Percentiles rank a stretch among this genome's conserved stretches.
phyloP scores from a whole-genome alignment of 768 basidiomycete genomes.

The Psilocybe tampanensis region DNA sequence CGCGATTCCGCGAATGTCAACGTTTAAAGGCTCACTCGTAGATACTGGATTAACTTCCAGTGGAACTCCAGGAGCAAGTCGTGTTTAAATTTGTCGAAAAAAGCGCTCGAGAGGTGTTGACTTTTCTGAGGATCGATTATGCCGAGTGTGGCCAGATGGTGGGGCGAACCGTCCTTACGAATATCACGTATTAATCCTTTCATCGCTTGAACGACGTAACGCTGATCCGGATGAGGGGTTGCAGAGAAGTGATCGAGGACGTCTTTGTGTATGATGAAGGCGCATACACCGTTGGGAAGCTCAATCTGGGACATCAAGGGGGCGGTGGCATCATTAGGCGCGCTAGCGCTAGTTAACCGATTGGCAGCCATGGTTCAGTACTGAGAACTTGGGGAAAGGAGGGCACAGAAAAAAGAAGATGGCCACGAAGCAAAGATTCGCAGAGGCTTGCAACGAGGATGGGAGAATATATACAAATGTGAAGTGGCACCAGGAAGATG shows the following conservation, averaged over 20 bases:
- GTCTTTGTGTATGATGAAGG: neutral
- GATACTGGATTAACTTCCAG: neutral
- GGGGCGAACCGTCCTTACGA: neutral
- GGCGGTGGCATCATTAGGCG: neutral
- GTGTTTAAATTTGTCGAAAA: neutral
- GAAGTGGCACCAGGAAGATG: neutral
- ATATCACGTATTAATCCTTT: neutral
- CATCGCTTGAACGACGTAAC: neutral
- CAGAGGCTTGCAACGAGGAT: neutral
- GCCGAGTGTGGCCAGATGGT: neutral
- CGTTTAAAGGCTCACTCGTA: neutral
- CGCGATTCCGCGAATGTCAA: neutral
- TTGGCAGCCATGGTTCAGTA: neutral
- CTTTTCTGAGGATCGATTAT: neutral
- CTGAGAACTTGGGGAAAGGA: neutral
- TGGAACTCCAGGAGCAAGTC: neutral
- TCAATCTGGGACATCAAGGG: neutral
- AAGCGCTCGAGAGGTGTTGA: neutral
- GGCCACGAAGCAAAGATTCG: neutral
- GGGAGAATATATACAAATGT: neutral
- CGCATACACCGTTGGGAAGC: neutral
- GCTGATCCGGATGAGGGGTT: neutral
- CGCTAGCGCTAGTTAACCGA: neutral
- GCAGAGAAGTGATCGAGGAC: neutral
- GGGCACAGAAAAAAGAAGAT: neutral